These are phyloP conservation scores for Suillus subalutaceus DNA, from an alignment of 768 basidiomycete genomes.

Conservation along the genomic window DNA sequence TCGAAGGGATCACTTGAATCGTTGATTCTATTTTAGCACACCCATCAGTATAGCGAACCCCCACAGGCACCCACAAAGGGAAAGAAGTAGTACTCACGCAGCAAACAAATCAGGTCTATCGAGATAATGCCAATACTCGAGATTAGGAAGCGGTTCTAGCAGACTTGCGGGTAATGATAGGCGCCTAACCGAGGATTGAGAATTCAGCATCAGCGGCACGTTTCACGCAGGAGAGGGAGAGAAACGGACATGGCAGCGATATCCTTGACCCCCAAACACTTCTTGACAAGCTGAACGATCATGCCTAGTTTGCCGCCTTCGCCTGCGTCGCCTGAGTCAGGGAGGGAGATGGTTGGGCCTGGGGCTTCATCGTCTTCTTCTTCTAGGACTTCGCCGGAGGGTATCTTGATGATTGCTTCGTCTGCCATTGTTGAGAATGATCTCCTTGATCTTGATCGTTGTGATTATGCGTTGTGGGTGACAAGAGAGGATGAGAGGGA, in stretches of 20 bases:
- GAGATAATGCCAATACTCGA: constrained; percentile 95
- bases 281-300: constrained; percentile 90
- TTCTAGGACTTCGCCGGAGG: constrained; percentile 14
- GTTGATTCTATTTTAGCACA: constrained; percentile 65
- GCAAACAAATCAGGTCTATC: constrained; percentile 91
- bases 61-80: constrained; percentile 2
- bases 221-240: background rate
- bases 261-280: constrained; percentile 91
- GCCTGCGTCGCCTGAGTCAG: constrained; percentile 68
- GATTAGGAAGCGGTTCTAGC: constrained; percentile 91
- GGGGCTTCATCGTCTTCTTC: constrained; percentile 58
- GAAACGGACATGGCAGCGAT: constrained; percentile 85
- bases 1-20: constrained; percentile 92
- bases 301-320: constrained; percentile 95
- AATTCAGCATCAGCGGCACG: constrained; percentile 20
- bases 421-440: constrained; percentile 22
- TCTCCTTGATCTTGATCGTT: background rate
- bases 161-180: constrained; percentile 91
- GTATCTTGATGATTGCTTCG: constrained; percentile 15
- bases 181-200: constrained; percentile 54
- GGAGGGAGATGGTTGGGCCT: constrained; percentile 63
- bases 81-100: constrained; percentile 58
- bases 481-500: background rate
- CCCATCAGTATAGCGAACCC: constrained; percentile 1
- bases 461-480: background rate